phyloP scores from a whole-genome alignment of 2,329 filamentous ascomycete genomes.

The Volutella citrinella region DNA sequence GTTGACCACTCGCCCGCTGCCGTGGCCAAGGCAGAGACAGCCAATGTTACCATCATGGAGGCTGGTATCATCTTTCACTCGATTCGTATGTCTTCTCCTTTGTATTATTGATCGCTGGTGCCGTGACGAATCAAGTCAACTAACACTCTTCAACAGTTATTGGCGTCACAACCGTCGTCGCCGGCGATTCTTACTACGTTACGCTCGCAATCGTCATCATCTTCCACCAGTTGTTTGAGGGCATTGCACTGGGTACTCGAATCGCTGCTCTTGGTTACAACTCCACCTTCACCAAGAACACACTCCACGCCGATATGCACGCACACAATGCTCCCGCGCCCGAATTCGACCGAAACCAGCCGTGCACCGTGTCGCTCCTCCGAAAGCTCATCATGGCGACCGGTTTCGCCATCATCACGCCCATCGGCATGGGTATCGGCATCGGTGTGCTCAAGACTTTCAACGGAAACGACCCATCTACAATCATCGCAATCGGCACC shows the following conservation, averaged over 20 bases:
- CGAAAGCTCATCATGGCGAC: slow-evolving; percentile 59
- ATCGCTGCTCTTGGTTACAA: slow-evolving; percentile 57
- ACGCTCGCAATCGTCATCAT: slow-evolving; percentile 64
- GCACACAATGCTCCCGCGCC: slow-evolving; percentile 15
- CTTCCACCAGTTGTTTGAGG: slow-evolving; percentile 78
- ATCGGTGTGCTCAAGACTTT: slow-evolving; percentile 67
- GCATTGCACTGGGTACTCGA: slow-evolving; percentile 68
- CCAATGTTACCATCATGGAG: slow-evolving; percentile 60
- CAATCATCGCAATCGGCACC: slow-evolving; percentile 68
- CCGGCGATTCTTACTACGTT: slow-evolving; percentile 53
- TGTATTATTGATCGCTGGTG: fast-evolving
- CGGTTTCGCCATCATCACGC: slow-evolving; percentile 68
- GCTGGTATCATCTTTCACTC: slow-evolving; percentile 75
- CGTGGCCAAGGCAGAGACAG: slow-evolving; percentile 23
- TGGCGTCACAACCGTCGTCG: slow-evolving; percentile 59
- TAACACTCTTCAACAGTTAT: slow-evolving; percentile 46
- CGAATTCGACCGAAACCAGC: slow-evolving; percentile 14
- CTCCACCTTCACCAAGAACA: slow-evolving; percentile 14
- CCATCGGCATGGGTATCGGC: slow-evolving; percentile 76
- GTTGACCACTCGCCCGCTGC: slow-evolving; percentile 18
- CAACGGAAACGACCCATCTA: slow-evolving; percentile 69
- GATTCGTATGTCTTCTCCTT: slow-evolving; percentile 45
- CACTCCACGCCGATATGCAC: slow-evolving; percentile 14
- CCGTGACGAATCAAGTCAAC: too few species aligned
- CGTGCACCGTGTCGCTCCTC: slow-evolving; percentile 32